Conservation (phyloP, 208 protist species). For the Phytomonas sp. region DNA sequence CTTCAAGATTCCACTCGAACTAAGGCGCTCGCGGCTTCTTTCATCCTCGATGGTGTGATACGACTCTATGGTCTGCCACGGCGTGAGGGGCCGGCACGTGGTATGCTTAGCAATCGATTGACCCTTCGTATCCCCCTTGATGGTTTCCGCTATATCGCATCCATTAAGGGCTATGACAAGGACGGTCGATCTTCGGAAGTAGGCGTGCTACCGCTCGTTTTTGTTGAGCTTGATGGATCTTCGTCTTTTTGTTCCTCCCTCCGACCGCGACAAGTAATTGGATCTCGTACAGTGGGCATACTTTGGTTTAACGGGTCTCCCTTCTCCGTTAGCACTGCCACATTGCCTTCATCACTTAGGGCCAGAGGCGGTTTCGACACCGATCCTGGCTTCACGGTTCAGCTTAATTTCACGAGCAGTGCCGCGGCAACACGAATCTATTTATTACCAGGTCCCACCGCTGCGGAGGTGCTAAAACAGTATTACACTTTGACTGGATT, state of each 20-base stretch:
- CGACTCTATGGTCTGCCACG: constrained; percentile 8
- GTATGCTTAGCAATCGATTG: too few relatives aligned
- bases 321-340: constrained; percentile 14
- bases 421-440: constrained; percentile 91
- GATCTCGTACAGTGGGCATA: constrained; percentile 24
- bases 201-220: constrained; percentile 14
- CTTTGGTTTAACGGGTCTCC: constrained; percentile 34
- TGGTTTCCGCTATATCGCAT: constrained; percentile 5
- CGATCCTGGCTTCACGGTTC: constrained; percentile 14
- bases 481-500: constrained; percentile 92
- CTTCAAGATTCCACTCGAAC: neutral
- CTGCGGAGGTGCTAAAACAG: constrained; percentile 78
- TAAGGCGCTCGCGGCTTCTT: constrained; percentile 7
- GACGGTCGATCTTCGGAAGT: neutral
- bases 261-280: too few relatives aligned
- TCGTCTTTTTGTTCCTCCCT: too few relatives aligned
- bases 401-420: constrained; percentile 65
- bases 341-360: neutral
- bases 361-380: constrained; percentile 4
- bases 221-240: constrained; percentile 7
- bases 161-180: neutral
- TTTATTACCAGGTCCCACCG: constrained; percentile 85
- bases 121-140: constrained; percentile 7
- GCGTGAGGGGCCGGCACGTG: too few relatives aligned
- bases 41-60: constrained; percentile 3